A percentile compares a stretch with the other conserved stretches of the same genome.
Evolutionary conservation across 2,329 filamentous ascomycete species (phyloP).

Genomic region (Colletotrichum destructivum): DNA sequence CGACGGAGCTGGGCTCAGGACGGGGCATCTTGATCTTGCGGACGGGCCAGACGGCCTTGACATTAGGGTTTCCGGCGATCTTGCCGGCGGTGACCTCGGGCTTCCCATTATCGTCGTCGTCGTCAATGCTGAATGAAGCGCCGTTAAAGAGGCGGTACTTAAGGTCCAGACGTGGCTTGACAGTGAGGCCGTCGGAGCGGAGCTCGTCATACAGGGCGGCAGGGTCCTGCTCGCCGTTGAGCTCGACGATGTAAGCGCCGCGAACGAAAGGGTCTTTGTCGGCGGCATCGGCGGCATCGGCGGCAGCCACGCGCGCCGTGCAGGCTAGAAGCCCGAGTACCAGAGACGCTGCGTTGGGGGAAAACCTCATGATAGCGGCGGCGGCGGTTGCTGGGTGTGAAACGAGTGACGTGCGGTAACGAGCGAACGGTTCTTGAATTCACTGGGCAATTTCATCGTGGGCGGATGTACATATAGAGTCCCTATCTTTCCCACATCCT

Average conservation of each 20-base stretch:
- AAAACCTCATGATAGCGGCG: conserved; percentile 29
- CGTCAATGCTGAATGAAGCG: conserved; percentile 45
- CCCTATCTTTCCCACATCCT: too few relatives aligned
- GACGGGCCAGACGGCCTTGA: conserved; percentile 52
- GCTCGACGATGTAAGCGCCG: conserved; percentile 48
- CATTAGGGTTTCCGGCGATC: conserved; percentile 45
- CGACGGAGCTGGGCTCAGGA: conserved; percentile 37
- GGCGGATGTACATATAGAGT: conserved; percentile 24
- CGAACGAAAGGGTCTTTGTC: conserved; percentile 38
- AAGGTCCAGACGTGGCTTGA: conserved; percentile 45
- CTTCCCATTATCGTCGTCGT: conserved; percentile 47
- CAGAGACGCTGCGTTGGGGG: conserved; percentile 18
- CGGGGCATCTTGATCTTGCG: conserved; percentile 44
- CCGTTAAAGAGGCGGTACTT: conserved; percentile 48
- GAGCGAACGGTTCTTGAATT: background rate
- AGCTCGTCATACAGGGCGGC: conserved; percentile 44
- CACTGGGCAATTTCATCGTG: conserved; percentile 1
- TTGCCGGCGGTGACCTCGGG: conserved; percentile 44
- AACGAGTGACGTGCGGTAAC: conserved; percentile 27
- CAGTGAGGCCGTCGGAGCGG: conserved; percentile 38
- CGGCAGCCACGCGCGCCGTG: conserved; percentile 8
- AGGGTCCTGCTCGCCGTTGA: conserved; percentile 41
- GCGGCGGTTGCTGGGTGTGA: conserved; percentile 20
- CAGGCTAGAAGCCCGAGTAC: conserved; percentile 22
- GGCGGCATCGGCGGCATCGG: background rate